Conservation (phyloP, 1,284 basidiomycete species). For the Abortiporus biennis region DNA sequence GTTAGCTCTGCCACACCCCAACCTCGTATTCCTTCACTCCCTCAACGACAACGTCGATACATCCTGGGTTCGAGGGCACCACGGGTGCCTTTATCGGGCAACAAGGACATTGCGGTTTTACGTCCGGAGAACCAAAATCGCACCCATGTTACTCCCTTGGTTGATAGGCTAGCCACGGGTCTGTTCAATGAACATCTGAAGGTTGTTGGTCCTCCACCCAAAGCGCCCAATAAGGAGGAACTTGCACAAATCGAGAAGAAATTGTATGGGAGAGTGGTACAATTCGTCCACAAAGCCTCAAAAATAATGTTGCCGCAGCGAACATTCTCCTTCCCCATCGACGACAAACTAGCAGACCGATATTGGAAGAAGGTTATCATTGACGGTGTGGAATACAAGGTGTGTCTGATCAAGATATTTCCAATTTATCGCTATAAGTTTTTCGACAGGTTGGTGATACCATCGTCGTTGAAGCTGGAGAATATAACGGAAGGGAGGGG, state of each 20-base stretch:
- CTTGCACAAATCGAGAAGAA: conserved; percentile 7
- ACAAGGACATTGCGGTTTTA: conserved; percentile 49
- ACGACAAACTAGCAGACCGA: no score
- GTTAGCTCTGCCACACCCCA: background rate
- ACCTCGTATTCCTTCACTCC: background rate
- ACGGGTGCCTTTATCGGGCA: conserved; percentile 15
- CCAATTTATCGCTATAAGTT: conserved; percentile 3
- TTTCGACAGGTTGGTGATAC: conserved; percentile 49
- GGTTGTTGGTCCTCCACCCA: conserved; percentile 40
- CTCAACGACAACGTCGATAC: background rate
- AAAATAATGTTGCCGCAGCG: conserved; percentile 9
- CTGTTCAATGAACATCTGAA: conserved; percentile 46
- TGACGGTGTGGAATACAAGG: conserved; percentile 31
- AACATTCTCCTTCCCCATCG: no score
- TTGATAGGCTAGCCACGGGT: conserved; percentile 41
- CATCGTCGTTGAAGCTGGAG: conserved; percentile 40
- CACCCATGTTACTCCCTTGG: conserved; percentile 56
- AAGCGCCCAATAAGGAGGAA: conserved; percentile 12
- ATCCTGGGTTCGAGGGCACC: background rate
- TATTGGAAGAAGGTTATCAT: conserved; percentile 27
- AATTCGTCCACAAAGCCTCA: conserved; percentile 8
- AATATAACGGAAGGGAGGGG: conserved; percentile 19
- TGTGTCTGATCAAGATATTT: conserved; percentile 15
- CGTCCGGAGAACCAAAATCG: conserved; percentile 44
- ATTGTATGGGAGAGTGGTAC: conserved; percentile 7